phyloP scores from a whole-genome alignment of 768 basidiomycete genomes.

The Collybiopsis confluens region DNA sequence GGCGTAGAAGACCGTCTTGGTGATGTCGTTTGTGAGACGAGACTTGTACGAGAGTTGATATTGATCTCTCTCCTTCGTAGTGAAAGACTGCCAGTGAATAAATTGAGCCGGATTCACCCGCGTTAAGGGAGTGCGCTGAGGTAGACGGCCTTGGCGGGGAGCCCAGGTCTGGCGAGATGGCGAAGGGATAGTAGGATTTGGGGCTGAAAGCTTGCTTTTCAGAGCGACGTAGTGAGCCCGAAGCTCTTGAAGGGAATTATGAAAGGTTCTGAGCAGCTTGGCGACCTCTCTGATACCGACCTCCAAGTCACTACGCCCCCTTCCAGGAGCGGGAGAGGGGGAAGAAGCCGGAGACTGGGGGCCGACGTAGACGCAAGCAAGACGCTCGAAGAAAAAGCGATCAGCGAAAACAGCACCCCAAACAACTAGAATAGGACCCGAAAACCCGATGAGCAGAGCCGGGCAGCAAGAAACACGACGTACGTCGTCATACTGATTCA shows the following conservation, averaged over 20 bases:
- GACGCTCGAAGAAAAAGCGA: background rate
- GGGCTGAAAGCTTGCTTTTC: background rate
- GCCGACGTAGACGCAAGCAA: background rate
- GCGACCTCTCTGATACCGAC: too few relatives aligned
- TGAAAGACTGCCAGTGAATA: background rate
- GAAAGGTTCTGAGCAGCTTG: background rate
- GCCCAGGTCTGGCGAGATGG: background rate
- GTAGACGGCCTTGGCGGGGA: too few relatives aligned
- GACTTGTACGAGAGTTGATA: background rate
- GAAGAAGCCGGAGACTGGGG: too few relatives aligned
- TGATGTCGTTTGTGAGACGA: background rate
- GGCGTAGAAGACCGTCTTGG: slow-evolving; percentile 1
- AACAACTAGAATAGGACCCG: background rate
- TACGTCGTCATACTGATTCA: background rate
- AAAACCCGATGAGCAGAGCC: background rate
- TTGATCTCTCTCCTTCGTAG: background rate
- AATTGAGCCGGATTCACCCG: background rate
- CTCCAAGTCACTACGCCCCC: too few relatives aligned
- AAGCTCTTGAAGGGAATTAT: background rate
- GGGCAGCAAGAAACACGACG: slow-evolving; percentile 6
- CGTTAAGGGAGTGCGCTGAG: too few relatives aligned
- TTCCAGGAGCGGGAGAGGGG: background rate
- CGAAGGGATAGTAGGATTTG: too few relatives aligned
- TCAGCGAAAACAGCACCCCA: slow-evolving; percentile 6
- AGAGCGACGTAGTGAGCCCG: background rate